These are phyloP conservation scores for Fusarium fujikuroi DNA, from an alignment of 2,329 filamentous ascomycete species.

Conservation along the genomic window DNA sequence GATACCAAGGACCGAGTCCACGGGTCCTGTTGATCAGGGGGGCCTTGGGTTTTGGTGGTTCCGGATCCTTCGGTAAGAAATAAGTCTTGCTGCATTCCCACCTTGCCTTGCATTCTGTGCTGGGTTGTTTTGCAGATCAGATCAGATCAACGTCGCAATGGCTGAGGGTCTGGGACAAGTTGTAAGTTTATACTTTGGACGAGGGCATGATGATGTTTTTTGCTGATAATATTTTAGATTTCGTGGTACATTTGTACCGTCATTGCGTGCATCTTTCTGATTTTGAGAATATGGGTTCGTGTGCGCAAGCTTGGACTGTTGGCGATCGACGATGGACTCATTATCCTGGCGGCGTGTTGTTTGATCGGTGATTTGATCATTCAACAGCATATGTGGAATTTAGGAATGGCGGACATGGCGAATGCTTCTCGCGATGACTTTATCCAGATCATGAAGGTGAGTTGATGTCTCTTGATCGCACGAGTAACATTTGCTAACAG, in stretches of 20 bases:
- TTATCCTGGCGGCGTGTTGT: constrained; percentile 32
- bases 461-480: neutral
- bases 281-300: constrained; percentile 36
- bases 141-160: constrained; percentile 34
- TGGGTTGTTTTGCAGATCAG: constrained; percentile 6
- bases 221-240: constrained; percentile 21
- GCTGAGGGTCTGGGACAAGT: constrained; percentile 42
- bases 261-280: constrained; percentile 33
- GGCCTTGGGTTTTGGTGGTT: neutral
- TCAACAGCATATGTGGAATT: constrained; percentile 41
- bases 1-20: neutral
- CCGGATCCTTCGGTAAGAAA: constrained; percentile 15
- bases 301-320: constrained; percentile 27
- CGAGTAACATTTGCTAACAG: neutral
- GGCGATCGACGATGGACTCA: constrained; percentile 33
- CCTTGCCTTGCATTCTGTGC: neutral
- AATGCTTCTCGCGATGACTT: constrained; percentile 38
- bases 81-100: constrained; percentile 29
- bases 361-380: constrained; percentile 38
- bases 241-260: constrained; percentile 42
- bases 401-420: constrained; percentile 43
- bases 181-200: constrained; percentile 4
- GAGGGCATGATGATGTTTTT: neutral
- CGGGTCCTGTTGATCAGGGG: neutral
- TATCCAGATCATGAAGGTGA: constrained; percentile 42